These are phyloP conservation scores for Lanzia echinophila DNA, from an alignment of 2,329 filamentous ascomycete species.

Conservation along the genomic window DNA sequence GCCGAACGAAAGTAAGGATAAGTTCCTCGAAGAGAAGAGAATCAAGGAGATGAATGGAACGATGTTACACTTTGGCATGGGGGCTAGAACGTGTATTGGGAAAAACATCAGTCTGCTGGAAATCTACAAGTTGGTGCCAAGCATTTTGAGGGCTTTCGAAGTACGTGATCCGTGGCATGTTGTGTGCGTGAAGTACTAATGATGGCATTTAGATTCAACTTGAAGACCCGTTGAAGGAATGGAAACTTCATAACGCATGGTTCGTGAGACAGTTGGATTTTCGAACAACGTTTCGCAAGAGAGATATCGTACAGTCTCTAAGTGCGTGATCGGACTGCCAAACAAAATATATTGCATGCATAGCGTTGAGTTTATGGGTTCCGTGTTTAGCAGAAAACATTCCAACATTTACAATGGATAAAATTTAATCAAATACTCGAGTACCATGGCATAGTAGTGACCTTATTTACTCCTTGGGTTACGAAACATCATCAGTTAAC, in stretches of 20 bases:
- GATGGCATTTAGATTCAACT: constrained; percentile 42
- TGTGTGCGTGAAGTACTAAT: background rate
- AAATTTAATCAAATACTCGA: too few relatives aligned
- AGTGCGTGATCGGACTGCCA: background rate
- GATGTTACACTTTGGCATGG: constrained; percentile 71
- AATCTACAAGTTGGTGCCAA: constrained; percentile 58
- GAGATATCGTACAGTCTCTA: constrained; percentile 19
- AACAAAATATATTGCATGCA: background rate
- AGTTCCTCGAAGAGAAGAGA: constrained; percentile 41
- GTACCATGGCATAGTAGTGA: too few relatives aligned
- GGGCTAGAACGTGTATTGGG: constrained; percentile 62
- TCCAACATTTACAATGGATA: too few relatives aligned
- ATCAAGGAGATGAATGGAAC: constrained; percentile 60
- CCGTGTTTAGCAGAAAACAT: too few relatives aligned
- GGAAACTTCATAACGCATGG: constrained; percentile 55
- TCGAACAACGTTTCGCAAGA: constrained; percentile 25
- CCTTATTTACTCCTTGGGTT: too few relatives aligned
- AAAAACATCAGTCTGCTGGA: constrained; percentile 58
- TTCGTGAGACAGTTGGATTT: constrained; percentile 57
- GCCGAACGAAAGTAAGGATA: constrained; percentile 34
- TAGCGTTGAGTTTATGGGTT: background rate
- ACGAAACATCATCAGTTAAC: too few relatives aligned
- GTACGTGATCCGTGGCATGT: constrained; percentile 30
- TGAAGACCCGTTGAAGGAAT: constrained; percentile 47
- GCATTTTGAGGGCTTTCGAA: constrained; percentile 58